These are phyloP conservation scores for Naganishia randhawae DNA, from an alignment of 768 basidiomycete genomes.

Conservation along the genomic window DNA sequence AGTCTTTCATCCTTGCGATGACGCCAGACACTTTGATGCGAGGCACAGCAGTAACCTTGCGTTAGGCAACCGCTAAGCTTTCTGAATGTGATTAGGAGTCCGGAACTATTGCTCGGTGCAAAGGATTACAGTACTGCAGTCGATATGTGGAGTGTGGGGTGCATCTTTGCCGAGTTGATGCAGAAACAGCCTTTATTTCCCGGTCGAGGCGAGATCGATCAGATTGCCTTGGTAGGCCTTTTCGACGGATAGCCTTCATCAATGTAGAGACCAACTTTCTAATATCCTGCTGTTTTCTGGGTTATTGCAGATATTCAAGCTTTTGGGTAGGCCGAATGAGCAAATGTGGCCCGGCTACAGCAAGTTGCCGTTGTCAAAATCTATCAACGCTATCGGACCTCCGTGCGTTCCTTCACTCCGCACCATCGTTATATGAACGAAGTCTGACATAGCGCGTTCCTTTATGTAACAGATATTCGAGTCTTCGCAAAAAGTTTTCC, in stretches of 20 bases:
- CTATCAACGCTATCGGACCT: conserved; percentile 56
- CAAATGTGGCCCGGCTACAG: conserved; percentile 81
- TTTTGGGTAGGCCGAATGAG: conserved; percentile 86
- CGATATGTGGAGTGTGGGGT: conserved; percentile 98
- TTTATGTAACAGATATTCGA: conserved; percentile 49
- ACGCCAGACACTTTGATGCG: conserved; percentile 9
- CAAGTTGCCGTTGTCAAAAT: conserved; percentile 73
- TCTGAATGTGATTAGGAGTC: conserved; percentile 60
- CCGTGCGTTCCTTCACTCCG: conserved; percentile 39
- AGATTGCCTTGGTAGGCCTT: conserved; percentile 65
- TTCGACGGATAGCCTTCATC: background rate
- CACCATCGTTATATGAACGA: background rate
- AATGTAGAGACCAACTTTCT: background rate
- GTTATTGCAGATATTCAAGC: conserved; percentile 69
- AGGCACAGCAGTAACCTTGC: too few species aligned
- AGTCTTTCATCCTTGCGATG: conserved; percentile 45
- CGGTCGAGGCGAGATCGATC: conserved; percentile 89
- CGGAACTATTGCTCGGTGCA: conserved; percentile 89
- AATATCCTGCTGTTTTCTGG: background rate
- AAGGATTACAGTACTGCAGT: conserved; percentile 90
- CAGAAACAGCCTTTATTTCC: conserved; percentile 95
- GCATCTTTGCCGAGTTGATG: conserved; percentile 94
- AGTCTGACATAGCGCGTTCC: background rate
- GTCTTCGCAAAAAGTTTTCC: conserved; percentile 75
- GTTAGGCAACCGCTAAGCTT: background rate